Conservation (phyloP, 2,329 filamentous ascomycete species). For the Bipolaris bicolor region DNA sequence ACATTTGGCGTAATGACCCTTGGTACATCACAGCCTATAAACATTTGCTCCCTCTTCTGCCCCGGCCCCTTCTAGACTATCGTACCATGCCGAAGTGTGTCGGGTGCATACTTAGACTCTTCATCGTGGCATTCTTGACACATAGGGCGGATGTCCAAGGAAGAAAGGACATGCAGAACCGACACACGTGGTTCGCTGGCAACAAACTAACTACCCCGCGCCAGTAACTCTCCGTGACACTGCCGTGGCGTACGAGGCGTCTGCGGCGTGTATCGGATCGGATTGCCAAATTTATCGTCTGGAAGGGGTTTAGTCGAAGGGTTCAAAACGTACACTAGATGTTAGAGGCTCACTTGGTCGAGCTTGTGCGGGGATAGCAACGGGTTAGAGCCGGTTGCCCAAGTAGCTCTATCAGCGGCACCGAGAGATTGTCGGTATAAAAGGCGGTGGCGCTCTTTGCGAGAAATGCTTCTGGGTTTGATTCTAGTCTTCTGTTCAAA, state of each 20-base stretch:
- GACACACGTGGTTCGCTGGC: not conserved
- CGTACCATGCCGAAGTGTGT: no score
- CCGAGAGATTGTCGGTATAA: conserved; percentile 22
- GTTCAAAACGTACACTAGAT: conserved; percentile 13
- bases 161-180: no score
- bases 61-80: no score
- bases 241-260: conserved; percentile 14
- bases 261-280: conserved; percentile 22
- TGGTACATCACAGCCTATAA: no score
- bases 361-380: conserved; percentile 27
- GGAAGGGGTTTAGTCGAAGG: conserved; percentile 14
- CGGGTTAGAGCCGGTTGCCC: conserved; percentile 21
- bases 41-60: no score
- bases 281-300: conserved; percentile 8
- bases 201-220: not conserved
- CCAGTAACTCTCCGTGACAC: not conserved
- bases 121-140: no score
- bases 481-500: not conserved
- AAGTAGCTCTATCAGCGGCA: conserved; percentile 16
- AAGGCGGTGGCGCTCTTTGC: conserved; percentile 5
- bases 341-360: conserved; percentile 19
- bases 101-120: no score
- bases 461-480: not conserved
- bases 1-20: not conserved
- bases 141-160: no score